Base-by-base conservation (phyloP, 345 rosid genomes). In the Syzygium aqueum region DNA sequence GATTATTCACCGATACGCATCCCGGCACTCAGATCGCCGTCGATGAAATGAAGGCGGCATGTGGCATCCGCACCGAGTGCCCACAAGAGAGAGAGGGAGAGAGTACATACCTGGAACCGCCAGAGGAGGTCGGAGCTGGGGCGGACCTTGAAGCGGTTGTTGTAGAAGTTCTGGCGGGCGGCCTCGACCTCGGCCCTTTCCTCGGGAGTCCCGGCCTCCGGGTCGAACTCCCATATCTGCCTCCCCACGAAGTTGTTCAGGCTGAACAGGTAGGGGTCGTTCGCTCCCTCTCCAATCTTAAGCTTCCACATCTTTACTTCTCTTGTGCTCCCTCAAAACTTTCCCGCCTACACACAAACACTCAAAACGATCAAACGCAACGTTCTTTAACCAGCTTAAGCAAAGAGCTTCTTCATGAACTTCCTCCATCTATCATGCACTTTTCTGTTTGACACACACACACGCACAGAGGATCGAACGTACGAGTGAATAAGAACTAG, bases 211-310 rank as follows among this genome's bases (percentile, higher is more conserved):
- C 90, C 90, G 12, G 85, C 87, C 23, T 89, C 88, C 0, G 88
- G 90, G 50, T 89, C 90, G 57, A 86, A 89, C 87, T 89, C 90
- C 90, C 90, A 89, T 89, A 17, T 89, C 82, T 89, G 90, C 53
- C 90, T 77, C 46, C 90, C 90, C 40, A 59, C 56, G 65, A 84
- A 89, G 84, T 89, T 85, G 88, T 89, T 89, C 83, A 87, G 54
- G 88, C 90, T 89, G 85, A 86, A 89, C 80, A 89, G 61, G 84
- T 77, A 25, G 30, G 90, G 90, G 46, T 85, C 88, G 11, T 84
- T 57, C 33, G 54, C 87, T 21, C 87, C 87, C 15, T 77, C 88
- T 28, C 88, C 90, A 2, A 89, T 19, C 87, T 89, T 89, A 19
- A 89, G 88, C 90, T 54, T 89, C 90, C 90, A 89, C 90, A 89